Base-by-base conservation (phyloP, 495 filamentous ascomycete genomes). In the Penicillium canariense region DNA sequence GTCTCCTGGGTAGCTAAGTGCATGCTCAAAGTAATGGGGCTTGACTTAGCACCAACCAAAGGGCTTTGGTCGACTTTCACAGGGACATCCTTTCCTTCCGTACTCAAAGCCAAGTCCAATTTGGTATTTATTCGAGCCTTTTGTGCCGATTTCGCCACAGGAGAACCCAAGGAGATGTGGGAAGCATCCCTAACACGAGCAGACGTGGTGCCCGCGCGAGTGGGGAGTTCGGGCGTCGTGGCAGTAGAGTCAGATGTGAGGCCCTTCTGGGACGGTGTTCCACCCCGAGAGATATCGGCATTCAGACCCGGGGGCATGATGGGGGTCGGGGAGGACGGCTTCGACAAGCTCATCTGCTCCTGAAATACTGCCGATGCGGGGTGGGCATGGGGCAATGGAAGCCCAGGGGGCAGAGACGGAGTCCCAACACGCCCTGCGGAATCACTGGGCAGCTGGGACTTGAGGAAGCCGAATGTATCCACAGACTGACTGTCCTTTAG, bases 341-440 rank as follows among this genome's bases (percentile, higher is more conserved):
- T 72, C 0, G 73, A 68, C 12, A 66, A 58, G 26, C 55, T 64
- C 25, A 69, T 50, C 0, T 65, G 59, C 17, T 71, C 72, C 30
- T 80, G 72, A 28, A 72, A 69, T 6, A 68, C 53, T 12, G 63
- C 42, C 11, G 76, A 73, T 0, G 75, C 68, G 23, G 82, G 73
- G 52, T 86, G 83, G 3, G 73, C 67, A 48, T 80, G 80, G 4
- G 80, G 77, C 11, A 84, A 65, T 12, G 80, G 80, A 38, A 90
- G 81, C 0, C 87, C 88, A 22, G 88, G 87, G 30, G 87, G 87
- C 9, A 87, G 70, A 2, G 77, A 78, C 3, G 85, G 84, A 9
- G 82, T 85, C 3, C 78, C 77, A 30, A 77, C 68, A 23, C 76
- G 75, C 31, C 64, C 67, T 12, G 66, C 54, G 40, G 71, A 67